phyloP scores from a whole-genome alignment of 2,329 filamentous ascomycete genomes.

The Byssothecium circinans region DNA sequence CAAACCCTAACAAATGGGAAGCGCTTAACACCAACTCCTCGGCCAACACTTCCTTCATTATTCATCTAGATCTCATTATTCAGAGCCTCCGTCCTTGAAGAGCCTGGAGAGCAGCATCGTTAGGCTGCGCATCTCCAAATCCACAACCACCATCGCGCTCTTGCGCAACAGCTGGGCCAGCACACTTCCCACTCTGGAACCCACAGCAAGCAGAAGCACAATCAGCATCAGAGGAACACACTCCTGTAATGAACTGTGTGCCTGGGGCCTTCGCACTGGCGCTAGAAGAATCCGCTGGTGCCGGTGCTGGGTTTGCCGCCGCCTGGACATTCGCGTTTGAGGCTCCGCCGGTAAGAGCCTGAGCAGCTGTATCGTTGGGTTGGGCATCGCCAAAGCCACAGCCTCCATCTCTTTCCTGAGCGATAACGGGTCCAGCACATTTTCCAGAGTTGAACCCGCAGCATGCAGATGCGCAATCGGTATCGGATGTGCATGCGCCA shows the following conservation, averaged over 20 bases:
- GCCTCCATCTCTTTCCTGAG: slow-evolving; percentile 40
- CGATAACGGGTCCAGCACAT: slow-evolving; percentile 36
- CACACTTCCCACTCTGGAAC: slow-evolving; percentile 35
- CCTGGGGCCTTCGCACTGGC: slow-evolving; percentile 5
- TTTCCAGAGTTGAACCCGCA: slow-evolving; percentile 35
- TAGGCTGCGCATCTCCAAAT: slow-evolving; percentile 39
- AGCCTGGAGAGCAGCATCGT: slow-evolving; percentile 36
- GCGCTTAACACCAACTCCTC: neutral
- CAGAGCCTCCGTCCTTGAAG: slow-evolving; percentile 20
- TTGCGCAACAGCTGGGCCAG: slow-evolving; percentile 37
- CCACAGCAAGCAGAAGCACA: slow-evolving; percentile 31
- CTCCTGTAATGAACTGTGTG: slow-evolving; percentile 36
- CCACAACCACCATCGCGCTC: slow-evolving; percentile 43
- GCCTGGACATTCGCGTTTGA: neutral
- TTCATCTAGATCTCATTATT: slow-evolving; percentile 22
- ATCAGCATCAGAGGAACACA: slow-evolving; percentile 29
- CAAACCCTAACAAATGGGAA: no score
- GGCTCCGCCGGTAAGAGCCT: slow-evolving; percentile 16
- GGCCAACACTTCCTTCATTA: slow-evolving; percentile 3
- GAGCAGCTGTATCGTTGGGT: slow-evolving; percentile 38
- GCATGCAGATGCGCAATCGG: slow-evolving; percentile 29
- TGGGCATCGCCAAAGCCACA: slow-evolving; percentile 41
- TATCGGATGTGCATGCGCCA: slow-evolving; percentile 28
- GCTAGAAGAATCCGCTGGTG: neutral
- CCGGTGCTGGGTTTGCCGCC: neutral